Evolutionary conservation across 495 filamentous ascomycete species (phyloP).

Genomic region (Aspergillus indologenus): DNA sequence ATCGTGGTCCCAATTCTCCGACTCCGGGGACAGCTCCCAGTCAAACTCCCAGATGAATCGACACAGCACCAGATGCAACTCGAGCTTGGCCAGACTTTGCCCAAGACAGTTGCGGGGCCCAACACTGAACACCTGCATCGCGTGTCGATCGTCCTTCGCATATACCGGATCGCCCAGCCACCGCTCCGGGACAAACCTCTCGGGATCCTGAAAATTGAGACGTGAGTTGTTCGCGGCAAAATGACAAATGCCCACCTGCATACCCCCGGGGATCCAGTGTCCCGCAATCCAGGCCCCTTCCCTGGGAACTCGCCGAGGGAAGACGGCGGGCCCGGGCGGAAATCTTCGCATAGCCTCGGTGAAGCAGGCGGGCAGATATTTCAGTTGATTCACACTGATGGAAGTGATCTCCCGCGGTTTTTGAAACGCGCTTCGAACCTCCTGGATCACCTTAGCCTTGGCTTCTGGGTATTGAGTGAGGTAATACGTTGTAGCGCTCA

Average conservation of each 20-base stretch:
- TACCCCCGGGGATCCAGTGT: slow-evolving; percentile 36
- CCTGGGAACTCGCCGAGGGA: slow-evolving; percentile 1
- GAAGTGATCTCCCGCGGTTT: neutral
- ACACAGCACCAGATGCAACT: neutral
- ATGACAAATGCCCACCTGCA: slow-evolving; percentile 20
- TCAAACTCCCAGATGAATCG: neutral
- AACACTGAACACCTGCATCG: slow-evolving; percentile 4
- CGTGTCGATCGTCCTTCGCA: slow-evolving; percentile 32
- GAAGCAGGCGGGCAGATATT: slow-evolving; percentile 10
- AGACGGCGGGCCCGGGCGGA: slow-evolving; percentile 1
- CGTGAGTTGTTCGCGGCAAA: slow-evolving; percentile 38
- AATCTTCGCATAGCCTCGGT: slow-evolving; percentile 8
- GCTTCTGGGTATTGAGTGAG: slow-evolving; percentile 1
- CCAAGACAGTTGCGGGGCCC: slow-evolving; percentile 9
- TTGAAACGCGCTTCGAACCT: slow-evolving; percentile 2
- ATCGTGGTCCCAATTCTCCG: neutral
- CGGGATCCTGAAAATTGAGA: slow-evolving; percentile 43
- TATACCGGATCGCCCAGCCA: slow-evolving; percentile 37
- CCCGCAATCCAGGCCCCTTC: neutral
- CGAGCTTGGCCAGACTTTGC: neutral
- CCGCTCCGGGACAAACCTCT: slow-evolving; percentile 52
- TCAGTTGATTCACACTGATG: slow-evolving; percentile 3
- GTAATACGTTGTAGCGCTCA: slow-evolving; percentile 2
- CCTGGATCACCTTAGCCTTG: slow-evolving; percentile 3
- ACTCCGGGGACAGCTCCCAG: neutral